Conservation (phyloP, 805 yeast species). For the Candida sphagnicola region DNA sequence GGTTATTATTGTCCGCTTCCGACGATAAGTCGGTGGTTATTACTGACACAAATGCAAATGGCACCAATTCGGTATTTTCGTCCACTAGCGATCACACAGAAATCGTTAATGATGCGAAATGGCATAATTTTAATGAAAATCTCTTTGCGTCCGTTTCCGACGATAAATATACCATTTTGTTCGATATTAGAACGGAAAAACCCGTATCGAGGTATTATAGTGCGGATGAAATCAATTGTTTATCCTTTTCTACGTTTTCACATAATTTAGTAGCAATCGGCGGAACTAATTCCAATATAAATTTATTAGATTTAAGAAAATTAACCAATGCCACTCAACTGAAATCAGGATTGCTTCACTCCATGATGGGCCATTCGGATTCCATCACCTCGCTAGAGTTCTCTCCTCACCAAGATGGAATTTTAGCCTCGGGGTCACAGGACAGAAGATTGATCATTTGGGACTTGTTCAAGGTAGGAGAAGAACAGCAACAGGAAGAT, state of each 20-base stretch:
- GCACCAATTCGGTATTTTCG: constrained; percentile 12
- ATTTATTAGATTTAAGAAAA: constrained; percentile 60
- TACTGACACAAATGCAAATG: constrained; percentile 43
- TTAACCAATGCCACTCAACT: constrained; percentile 14
- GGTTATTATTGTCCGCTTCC: constrained; percentile 54
- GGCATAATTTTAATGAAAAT: constrained; percentile 53
- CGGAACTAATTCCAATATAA: constrained; percentile 62
- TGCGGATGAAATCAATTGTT: constrained; percentile 47
- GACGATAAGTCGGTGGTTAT: constrained; percentile 64
- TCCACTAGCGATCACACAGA: constrained; percentile 36
- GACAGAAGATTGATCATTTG: constrained; percentile 78
- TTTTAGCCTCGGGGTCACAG: constrained; percentile 70
- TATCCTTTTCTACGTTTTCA: constrained; percentile 64
- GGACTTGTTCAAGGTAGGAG: constrained; percentile 79
- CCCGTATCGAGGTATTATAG: constrained; percentile 24
- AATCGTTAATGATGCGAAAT: constrained; percentile 72
- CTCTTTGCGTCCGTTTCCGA: constrained; percentile 73
- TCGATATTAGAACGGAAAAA: constrained; percentile 44
- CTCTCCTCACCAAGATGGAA: constrained; percentile 73
- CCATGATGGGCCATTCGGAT: constrained; percentile 78
- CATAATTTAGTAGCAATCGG: constrained; percentile 63
- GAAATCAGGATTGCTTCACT: constrained; percentile 46
- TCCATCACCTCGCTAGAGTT: constrained; percentile 71
- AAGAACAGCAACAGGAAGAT: constrained; percentile 81
- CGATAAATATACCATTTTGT: constrained; percentile 52